Evolutionary conservation across 2,329 filamentous ascomycete species (phyloP), one percentile per base, ranked within the genome.

Genomic region (Beauveria asiatica): DNA sequence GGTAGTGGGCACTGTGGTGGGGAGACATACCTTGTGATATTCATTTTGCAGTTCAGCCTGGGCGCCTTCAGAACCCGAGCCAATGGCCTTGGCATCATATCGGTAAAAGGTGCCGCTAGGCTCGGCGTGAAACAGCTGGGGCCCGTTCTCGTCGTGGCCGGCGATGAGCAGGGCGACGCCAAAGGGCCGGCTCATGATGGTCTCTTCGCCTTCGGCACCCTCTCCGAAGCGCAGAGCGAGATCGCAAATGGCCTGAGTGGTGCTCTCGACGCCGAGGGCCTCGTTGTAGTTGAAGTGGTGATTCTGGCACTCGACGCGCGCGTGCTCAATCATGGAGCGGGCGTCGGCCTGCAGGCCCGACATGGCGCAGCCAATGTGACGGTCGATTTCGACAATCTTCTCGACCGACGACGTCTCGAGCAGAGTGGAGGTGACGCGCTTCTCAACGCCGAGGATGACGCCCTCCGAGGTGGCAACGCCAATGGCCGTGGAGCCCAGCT

Each of bases 311-410:
- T 97, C 95, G 73, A 99, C 93, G 69, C 93, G 91, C 69, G 94
- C 94, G 78, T 99, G 94, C 81, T 99, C 94, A 65, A 99, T 86
- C 89, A 99, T 96, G 77, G 89, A 94, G 72, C 94, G 89, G 64
- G 94, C 94, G 75, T 99, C 94, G 70, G 94, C 94, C 81, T 99
- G 94, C 65, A 99, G 84, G 51, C 94, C 94, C 42, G 89, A 94
- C 92, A 99, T 99, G 78, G 94, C 94, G 78, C 94, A 97, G 70
- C 94, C 94, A 69, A 99, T 97, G 80, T 99, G 94, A 73, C 90
- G 86, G 80, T 99, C 94, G 75, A 99, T 97, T 76, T 99, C 94
- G 75, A 99, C 93, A 70, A 99, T 97, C 85, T 99, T 99, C 78
- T 99, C 94, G 70, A 99, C 94, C 45, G 92, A 97, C 51, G 90